These are phyloP conservation scores for Aspergillus glaucus DNA, from an alignment of 2,329 filamentous ascomycete species.

Conservation along the genomic window DNA sequence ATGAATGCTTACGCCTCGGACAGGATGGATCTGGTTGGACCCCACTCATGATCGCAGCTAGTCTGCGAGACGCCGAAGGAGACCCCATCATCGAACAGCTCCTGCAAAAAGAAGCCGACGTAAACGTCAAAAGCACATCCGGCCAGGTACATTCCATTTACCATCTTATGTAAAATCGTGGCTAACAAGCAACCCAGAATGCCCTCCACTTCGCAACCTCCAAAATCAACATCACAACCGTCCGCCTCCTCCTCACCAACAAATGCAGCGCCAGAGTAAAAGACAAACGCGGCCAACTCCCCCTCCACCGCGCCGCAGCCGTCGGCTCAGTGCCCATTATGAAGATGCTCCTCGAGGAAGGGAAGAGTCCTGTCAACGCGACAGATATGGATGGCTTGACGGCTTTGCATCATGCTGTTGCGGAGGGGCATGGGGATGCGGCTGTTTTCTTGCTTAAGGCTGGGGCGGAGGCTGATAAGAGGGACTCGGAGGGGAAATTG, in stretches of 20 bases:
- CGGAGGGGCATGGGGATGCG: conserved; percentile 64
- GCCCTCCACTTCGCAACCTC: conserved; percentile 87
- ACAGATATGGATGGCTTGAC: conserved; percentile 79
- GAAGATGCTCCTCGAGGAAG: conserved; percentile 66
- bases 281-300: conserved; percentile 81
- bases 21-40: conserved; percentile 47
- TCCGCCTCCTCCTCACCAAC: conserved; percentile 66
- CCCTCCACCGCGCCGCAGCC: conserved; percentile 86
- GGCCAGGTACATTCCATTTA: conserved; percentile 31
- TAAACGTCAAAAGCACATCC: conserved; percentile 36
- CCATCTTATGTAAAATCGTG: neutral
- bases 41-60: conserved; percentile 45
- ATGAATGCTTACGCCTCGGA: neutral
- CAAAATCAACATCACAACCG: conserved; percentile 78
- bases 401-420: conserved; percentile 70
- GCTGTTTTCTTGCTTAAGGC: conserved; percentile 76
- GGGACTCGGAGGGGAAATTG: conserved; percentile 62
- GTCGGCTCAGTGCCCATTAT: conserved; percentile 85
- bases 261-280: conserved; percentile 74
- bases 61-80: conserved; percentile 41
- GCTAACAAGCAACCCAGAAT: conserved; percentile 49
- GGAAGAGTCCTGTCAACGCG: conserved; percentile 72
- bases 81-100: conserved; percentile 41
- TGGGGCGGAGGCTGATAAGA: conserved; percentile 75
- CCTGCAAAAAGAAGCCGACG: conserved; percentile 42